phyloP scores from a whole-genome alignment of 169 alveolate genomes.

The Neospora caninum region DNA sequence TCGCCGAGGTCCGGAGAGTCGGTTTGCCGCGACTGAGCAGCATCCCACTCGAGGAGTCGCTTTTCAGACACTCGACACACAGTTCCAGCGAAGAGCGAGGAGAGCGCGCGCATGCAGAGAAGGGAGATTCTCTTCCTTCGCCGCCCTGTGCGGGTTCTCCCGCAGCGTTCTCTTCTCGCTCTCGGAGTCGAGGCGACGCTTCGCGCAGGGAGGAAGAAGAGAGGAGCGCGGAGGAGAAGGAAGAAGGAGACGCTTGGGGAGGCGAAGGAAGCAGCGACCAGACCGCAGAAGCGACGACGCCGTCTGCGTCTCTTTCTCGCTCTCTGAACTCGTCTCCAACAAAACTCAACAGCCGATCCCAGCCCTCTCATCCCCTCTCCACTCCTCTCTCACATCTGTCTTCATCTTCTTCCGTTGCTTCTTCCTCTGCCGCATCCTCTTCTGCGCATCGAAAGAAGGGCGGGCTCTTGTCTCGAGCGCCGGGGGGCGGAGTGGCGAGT shows the following conservation, averaged over 20 bases:
- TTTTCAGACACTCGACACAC: no score
- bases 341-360: no score
- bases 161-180: no score
- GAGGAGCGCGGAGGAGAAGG: background rate
- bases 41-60: no score
- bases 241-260: conserved; percentile 11
- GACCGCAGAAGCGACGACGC: background rate
- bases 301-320: background rate
- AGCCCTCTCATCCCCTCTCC: no score
- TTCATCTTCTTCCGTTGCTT: background rate
- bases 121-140: background rate
- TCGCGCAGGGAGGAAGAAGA: background rate
- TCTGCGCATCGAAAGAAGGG: background rate
- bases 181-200: no score
- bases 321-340: no score
- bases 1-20: background rate
- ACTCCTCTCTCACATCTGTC: background rate
- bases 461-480: background rate
- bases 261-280: background rate
- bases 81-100: background rate
- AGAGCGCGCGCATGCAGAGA: background rate
- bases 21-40: background rate
- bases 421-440: background rate
- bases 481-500: conserved; percentile 1
- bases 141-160: background rate